These are phyloP conservation scores for Rhodotorula paludigena DNA, from an alignment of 768 basidiomycete genomes.

Conservation along the genomic window DNA sequence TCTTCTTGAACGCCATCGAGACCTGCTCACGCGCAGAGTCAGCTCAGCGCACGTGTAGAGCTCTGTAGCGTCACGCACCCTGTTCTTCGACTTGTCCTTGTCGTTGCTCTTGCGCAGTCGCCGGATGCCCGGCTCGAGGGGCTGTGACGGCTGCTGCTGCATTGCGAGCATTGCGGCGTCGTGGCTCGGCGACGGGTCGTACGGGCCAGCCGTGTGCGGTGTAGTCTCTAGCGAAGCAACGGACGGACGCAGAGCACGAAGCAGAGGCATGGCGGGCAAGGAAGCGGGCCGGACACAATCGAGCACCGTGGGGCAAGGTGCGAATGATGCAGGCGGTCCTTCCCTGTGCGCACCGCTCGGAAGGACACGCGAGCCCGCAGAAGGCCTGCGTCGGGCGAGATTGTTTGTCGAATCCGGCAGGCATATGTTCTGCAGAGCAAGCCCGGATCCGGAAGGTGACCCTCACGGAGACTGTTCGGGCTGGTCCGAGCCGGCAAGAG, in stretches of 20 bases:
- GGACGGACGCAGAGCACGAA: background rate
- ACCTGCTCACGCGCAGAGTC: background rate
- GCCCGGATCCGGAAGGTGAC: background rate
- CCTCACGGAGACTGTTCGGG: no score
- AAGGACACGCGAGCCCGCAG: no score
- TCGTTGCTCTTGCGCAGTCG: slow-evolving; percentile 14
- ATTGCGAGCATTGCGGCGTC: background rate
- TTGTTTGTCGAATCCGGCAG: background rate
- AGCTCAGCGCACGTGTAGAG: background rate
- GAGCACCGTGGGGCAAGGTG: no score
- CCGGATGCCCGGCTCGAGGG: slow-evolving; percentile 24
- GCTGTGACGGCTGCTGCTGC: background rate
- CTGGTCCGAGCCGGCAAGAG: no score
- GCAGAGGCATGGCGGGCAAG: background rate
- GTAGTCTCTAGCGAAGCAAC: background rate
- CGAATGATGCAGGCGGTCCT: no score
- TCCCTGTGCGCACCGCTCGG: no score
- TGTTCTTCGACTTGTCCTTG: slow-evolving; percentile 28
- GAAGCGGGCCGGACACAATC: background rate
- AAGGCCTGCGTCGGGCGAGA: background rate
- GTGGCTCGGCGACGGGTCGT: background rate
- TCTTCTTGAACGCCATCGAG: slow-evolving; percentile 25
- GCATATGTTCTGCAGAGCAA: no score
- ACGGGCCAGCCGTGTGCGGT: background rate
- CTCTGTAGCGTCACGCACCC: slow-evolving; percentile 10